Conservation (phyloP, 208 protist species). For the Leishmania lainsoni region DNA sequence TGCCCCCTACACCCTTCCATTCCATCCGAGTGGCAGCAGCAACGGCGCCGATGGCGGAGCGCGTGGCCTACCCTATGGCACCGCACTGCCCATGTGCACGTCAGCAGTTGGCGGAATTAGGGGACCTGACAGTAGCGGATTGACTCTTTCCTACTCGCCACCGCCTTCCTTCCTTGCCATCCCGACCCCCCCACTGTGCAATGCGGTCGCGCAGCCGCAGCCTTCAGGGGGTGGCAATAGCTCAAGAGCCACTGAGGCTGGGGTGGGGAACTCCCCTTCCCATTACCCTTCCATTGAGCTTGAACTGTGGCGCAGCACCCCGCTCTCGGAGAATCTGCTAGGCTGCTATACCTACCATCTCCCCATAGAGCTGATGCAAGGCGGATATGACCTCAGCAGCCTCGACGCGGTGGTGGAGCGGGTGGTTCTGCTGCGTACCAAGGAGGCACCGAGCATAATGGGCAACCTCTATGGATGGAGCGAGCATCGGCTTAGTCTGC, state of each 20-base stretch:
- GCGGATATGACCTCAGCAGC: constrained; percentile 9
- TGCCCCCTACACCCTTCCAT: not conserved
- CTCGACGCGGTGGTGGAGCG: constrained; percentile 24
- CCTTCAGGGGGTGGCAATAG: not conserved
- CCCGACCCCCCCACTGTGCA: not conserved
- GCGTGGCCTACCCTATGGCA: not conserved
- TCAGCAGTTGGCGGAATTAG: not conserved
- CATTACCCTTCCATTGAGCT: constrained; percentile 42
- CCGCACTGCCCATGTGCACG: constrained; percentile 11
- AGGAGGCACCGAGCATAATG: constrained; percentile 23
- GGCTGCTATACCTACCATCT: constrained; percentile 45
- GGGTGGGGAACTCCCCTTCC: not conserved
- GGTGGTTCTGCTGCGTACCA: constrained; percentile 21
- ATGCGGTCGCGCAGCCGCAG: not conserved
- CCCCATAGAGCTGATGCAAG: constrained; percentile 33
- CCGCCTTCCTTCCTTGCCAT: constrained; percentile 1
- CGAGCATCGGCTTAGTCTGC: constrained; percentile 30
- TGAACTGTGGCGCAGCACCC: constrained; percentile 63
- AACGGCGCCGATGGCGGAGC: no score
- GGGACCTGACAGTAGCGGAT: not conserved
- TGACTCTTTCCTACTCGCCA: not conserved
- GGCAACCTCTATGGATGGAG: constrained; percentile 31
- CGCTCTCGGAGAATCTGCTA: constrained; percentile 41
- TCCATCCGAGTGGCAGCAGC: not conserved
- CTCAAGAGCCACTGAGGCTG: not conserved